Conservation (phyloP, 1,284 basidiomycete species). For the Cutaneotrichosporon sp. region DNA sequence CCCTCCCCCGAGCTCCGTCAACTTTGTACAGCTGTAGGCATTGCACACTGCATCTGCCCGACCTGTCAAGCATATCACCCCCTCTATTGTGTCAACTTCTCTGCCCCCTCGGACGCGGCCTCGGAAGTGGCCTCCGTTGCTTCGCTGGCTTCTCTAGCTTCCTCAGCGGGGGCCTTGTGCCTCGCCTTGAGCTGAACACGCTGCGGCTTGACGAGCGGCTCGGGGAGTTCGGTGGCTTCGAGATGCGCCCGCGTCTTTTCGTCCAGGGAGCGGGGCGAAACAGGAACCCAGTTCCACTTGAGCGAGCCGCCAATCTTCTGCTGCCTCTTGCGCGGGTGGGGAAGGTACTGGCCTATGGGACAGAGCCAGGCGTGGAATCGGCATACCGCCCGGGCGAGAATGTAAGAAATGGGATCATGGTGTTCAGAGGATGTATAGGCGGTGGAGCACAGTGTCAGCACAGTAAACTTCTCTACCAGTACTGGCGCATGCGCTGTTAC, state of each 20-base stretch:
- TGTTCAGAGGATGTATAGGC: no score
- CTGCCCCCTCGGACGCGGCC: not conserved
- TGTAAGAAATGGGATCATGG: no score
- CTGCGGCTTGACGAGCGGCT: not conserved
- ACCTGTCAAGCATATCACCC: no score
- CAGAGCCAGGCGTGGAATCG: not conserved
- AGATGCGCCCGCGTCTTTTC: not conserved
- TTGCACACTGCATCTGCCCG: slow-evolving; percentile 5
- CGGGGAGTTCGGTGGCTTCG: not conserved
- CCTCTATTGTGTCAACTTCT: not conserved
- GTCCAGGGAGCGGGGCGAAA: not conserved
- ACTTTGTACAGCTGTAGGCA: not conserved
- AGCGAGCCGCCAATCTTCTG: slow-evolving; percentile 3
- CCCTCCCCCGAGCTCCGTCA: not conserved
- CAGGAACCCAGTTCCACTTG: slow-evolving; percentile 7
- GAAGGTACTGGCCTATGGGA: slow-evolving; percentile 6
- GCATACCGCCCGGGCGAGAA: no score
- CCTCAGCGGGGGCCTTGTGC: not conserved
- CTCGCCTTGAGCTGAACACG: slow-evolving; percentile 1
- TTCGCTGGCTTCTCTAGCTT: not conserved
- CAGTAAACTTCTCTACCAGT: no score
- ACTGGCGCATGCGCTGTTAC: slow-evolving; percentile 10
- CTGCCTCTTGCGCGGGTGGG: slow-evolving; percentile 5
- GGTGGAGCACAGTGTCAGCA: no score
- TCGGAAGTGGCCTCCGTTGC: not conserved